Percentiles rank a stretch among this genome's conserved stretches.
Evolutionary conservation across 495 filamentous ascomycete species (phyloP).

Genomic region (Talaromyces proteolyticus): DNA sequence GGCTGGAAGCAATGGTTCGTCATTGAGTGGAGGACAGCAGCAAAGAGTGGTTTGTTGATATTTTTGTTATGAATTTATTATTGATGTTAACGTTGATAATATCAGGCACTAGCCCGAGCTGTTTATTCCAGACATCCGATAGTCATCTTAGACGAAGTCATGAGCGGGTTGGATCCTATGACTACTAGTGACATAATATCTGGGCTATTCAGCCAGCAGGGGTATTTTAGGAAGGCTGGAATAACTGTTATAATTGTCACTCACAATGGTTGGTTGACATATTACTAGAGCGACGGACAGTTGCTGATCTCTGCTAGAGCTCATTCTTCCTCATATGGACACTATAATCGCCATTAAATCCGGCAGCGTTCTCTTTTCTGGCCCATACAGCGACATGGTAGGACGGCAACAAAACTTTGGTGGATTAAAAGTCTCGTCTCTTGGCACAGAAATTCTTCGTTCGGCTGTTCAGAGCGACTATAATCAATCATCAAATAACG

Average conservation of each 20-base stretch:
- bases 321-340: slow-evolving; percentile 20
- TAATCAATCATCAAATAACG: too few relatives aligned
- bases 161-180: slow-evolving; percentile 54
- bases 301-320: neutral
- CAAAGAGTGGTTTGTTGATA: slow-evolving; percentile 46
- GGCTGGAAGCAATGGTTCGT: slow-evolving; percentile 59
- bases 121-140: slow-evolving; percentile 48
- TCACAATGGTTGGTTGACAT: neutral
- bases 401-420: neutral
- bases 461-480: too few relatives aligned
- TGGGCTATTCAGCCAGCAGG: slow-evolving; percentile 44
- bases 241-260: slow-evolving; percentile 31
- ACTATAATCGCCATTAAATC: slow-evolving; percentile 37
- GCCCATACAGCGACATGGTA: slow-evolving; percentile 28
- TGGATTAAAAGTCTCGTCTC: neutral
- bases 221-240: slow-evolving; percentile 40
- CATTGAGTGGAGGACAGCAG: slow-evolving; percentile 61
- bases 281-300: neutral
- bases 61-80: neutral
- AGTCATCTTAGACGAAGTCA: slow-evolving; percentile 52
- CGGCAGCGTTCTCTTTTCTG: slow-evolving; percentile 35
- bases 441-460: too few relatives aligned
- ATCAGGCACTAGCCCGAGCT: slow-evolving; percentile 47
- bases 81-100: neutral
- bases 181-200: slow-evolving; percentile 56